Base-by-base conservation (phyloP, 106 monocot genomes). In the Chionographis japonica region DNA sequence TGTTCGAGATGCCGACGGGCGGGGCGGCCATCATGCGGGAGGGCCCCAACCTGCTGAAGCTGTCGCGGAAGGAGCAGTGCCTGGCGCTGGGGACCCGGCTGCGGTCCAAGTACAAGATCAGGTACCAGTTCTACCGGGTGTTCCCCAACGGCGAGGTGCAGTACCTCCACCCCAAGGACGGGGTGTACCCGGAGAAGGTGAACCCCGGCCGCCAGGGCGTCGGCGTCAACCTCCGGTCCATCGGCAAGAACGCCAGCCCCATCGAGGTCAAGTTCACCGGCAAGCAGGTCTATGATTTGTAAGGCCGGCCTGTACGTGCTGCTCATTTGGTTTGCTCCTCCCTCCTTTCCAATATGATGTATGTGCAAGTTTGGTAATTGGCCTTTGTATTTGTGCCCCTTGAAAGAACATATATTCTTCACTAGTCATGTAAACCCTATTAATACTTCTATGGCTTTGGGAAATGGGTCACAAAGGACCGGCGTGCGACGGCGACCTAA, bases 121-220 rank as follows among this genome's bases (percentile, higher is more conserved):
- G 81, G 40, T 95, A 91, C 77, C 91, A 90, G 82, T 91, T 95
- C 70, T 95, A 95, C 77, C 78, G 95, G 55, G 95, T 95, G 56
- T 95, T 95, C 70, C 95, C 95, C 46, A 95, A 91, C 50, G 95
- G 95, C 1, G 95, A 95, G 80, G 95, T 95, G 51, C 95, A 95
- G 88, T 95, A 95, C 63, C 69, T 95, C 19, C 95, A 95, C 74
- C 95, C 95, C 40, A 95, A 95, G 82, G 95, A 95, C 20, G 95
- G 95, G 8, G 91, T 95, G 5, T 95, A 88, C 65, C 95, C 95
- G 12, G 95, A 95, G 91, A 95, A 95, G 85, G 95, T 91, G 35
- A 95, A 91, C 72, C 65, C 88, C 6, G 95, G 95, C 3, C 69
- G 95, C 36, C 79, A 91, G 67, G 95, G 95, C 13, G 95, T 91